phyloP scores from a whole-genome alignment of 2,329 filamentous ascomycete species.

The Endoconidiophora laricicola region DNA sequence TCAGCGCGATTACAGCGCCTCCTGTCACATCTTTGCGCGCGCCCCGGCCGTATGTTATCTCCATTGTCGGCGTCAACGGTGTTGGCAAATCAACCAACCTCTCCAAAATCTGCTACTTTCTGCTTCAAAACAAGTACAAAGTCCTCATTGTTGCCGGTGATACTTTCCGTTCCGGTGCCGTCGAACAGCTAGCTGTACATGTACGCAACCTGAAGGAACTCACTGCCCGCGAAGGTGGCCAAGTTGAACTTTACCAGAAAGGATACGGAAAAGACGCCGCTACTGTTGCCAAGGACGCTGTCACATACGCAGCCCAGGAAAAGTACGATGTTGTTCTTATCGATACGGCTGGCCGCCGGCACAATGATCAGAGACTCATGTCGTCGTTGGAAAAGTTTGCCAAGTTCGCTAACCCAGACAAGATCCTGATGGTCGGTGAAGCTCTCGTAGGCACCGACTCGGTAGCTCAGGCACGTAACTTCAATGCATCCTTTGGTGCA shows the following conservation, averaged over 20 bases:
- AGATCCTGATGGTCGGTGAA: conserved; percentile 88
- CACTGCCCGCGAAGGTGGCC: conserved; percentile 55
- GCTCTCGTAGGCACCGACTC: conserved; percentile 91
- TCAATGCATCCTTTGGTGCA: conserved; percentile 79
- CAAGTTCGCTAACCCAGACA: conserved; percentile 88
- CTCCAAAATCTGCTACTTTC: conserved; percentile 94
- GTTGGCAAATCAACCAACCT: conserved; percentile 97
- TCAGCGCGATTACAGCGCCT: conserved; percentile 59
- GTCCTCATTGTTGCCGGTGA: conserved; percentile 89
- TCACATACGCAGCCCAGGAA: conserved; percentile 57
- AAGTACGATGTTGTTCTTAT: conserved; percentile 89
- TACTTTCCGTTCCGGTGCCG: conserved; percentile 91
- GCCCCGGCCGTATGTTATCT: conserved; percentile 83
- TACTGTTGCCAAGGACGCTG: conserved; percentile 84
- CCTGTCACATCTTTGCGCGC: conserved; percentile 44
- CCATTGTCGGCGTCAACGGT: conserved; percentile 94
- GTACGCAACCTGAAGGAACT: conserved; percentile 87
- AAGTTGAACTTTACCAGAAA: conserved; percentile 87
- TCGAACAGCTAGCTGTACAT: conserved; percentile 91
- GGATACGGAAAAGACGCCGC: conserved; percentile 97
- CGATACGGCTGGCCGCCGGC: conserved; percentile 83
- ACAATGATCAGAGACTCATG: conserved; percentile 95
- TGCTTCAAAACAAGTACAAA: conserved; percentile 91
- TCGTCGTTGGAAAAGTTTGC: conserved; percentile 93
- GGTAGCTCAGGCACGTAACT: conserved; percentile 89